These are phyloP conservation scores for Paramecium pentaurelia DNA, from an alignment of 73 alveolate species.

Conservation along the genomic window DNA sequence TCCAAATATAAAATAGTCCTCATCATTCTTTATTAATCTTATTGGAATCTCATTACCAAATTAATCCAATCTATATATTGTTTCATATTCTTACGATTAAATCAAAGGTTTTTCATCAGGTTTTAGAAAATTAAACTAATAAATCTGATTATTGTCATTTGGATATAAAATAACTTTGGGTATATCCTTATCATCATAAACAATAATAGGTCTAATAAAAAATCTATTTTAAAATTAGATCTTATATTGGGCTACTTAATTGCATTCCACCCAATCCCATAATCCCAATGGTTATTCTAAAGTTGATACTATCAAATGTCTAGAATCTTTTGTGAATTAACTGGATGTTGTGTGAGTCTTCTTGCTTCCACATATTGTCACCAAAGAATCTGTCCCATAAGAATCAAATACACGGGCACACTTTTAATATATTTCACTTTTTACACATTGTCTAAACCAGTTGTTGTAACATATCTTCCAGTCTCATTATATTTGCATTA, in stretches of 20 bases:
- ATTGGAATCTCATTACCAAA: not conserved
- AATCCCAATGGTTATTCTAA: slow-evolving; percentile 3
- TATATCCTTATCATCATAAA: not conserved
- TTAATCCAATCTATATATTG: not conserved
- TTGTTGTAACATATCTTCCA: slow-evolving; percentile 25
- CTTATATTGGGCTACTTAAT: not conserved
- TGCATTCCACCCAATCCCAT: slow-evolving; percentile 41
- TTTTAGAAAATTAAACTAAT: not conserved
- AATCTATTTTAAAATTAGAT: not conserved
- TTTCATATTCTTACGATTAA: not conserved
- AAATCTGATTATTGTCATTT: not conserved
- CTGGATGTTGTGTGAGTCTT: slow-evolving; percentile 35
- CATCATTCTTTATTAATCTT: not conserved
- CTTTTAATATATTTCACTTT: not conserved
- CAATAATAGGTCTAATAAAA: not conserved
- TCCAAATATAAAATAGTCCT: not conserved
- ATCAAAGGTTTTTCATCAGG: not conserved
- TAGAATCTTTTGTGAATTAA: not conserved
- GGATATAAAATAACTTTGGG: not conserved
- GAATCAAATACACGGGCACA: slow-evolving; percentile 42
- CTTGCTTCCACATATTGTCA: slow-evolving; percentile 27
- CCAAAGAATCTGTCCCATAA: not conserved
- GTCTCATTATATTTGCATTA: not conserved
- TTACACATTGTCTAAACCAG: slow-evolving; percentile 38
- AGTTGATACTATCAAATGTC: not conserved